phyloP scores from a whole-genome alignment of 345 rosid species.

The Corchorus capsularis region DNA sequence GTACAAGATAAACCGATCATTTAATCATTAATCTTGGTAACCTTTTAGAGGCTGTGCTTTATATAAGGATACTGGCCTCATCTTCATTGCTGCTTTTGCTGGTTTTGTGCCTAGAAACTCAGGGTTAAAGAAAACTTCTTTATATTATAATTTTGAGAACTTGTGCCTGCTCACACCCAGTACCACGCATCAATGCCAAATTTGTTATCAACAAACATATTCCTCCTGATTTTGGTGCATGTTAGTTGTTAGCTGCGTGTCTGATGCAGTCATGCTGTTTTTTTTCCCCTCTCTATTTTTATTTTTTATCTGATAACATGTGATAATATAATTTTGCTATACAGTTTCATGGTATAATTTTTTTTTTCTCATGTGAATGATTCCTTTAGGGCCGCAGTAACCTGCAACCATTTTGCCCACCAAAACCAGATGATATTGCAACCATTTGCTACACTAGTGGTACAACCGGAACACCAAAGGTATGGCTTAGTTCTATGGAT shows the following conservation, averaged over 20 bases:
- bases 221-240: neutral
- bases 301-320: neutral
- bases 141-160: neutral
- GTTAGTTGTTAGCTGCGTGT: neutral
- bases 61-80: neutral
- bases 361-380: slow-evolving; percentile 28
- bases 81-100: neutral
- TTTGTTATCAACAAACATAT: neutral
- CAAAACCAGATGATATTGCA: slow-evolving; percentile 66
- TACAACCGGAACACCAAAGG: slow-evolving; percentile 99
- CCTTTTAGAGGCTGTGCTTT: neutral
- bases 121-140: neutral
- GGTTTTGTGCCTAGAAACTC: slow-evolving; percentile 11
- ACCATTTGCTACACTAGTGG: slow-evolving; percentile 97
- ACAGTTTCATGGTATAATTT: neutral
- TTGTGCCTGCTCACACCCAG: neutral
- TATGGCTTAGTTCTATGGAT: slow-evolving; percentile 29
- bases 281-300: neutral
- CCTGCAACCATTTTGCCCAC: slow-evolving; percentile 61
- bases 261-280: neutral
- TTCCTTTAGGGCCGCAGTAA: slow-evolving; percentile 59
- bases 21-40: neutral
- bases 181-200: neutral
- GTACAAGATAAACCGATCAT: neutral
- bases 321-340: neutral